Evolutionary conservation across 2,329 filamentous ascomycete species (phyloP).

Genomic region (Hyphodiscus sp.): DNA sequence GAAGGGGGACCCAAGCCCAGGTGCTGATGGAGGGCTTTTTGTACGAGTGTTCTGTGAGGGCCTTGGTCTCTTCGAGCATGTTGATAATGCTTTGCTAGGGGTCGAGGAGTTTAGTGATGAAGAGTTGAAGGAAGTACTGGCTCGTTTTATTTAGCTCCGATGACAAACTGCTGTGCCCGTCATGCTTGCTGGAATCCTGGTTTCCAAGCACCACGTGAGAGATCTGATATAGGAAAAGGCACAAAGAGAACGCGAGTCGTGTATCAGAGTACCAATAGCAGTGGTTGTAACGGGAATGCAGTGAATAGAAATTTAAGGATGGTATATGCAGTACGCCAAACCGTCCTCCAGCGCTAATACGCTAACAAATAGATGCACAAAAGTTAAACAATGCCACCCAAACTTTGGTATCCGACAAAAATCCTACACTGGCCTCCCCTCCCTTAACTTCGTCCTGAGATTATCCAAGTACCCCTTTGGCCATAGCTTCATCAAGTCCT

Average conservation of each 20-base stretch:
- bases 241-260: too few species aligned
- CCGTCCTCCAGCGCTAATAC: constrained; percentile 1
- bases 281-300: not conserved
- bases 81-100: not conserved
- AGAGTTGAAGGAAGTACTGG: not conserved
- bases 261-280: not conserved
- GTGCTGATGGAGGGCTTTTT: not conserved
- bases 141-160: not conserved
- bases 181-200: too few species aligned
- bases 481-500: constrained; percentile 49
- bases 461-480: constrained; percentile 56
- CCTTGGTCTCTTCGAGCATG: not conserved
- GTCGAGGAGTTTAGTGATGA: not conserved
- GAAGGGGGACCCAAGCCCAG: not conserved
- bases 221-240: too few species aligned
- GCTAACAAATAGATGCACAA: constrained; percentile 3
- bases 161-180: too few species aligned
- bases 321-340: constrained; percentile 12
- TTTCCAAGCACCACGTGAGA: too few species aligned
- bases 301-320: constrained; percentile 5
- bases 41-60: not conserved
- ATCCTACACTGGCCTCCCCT: constrained; percentile 16
- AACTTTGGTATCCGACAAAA: not conserved
- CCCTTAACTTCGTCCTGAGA: constrained; percentile 33
- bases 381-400: constrained; percentile 1